Evolutionary conservation across 2,329 filamentous ascomycete genomes (phyloP).

Genomic region (Arthrocladium fulminans): DNA sequence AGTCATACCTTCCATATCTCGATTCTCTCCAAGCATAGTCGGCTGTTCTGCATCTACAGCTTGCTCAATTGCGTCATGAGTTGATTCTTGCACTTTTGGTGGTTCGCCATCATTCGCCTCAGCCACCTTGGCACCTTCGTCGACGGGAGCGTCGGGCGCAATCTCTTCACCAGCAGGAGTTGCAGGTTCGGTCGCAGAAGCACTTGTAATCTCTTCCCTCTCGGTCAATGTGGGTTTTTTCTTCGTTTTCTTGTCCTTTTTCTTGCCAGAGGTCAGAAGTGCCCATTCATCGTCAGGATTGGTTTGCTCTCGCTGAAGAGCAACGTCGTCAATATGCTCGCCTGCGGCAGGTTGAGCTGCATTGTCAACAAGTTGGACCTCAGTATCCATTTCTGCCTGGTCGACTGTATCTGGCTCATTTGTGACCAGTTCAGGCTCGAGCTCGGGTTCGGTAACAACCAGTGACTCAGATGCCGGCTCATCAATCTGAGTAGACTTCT

Average conservation of each 20-base stretch:
- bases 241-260: constrained; percentile 26
- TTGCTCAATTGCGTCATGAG: neutral
- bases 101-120: neutral
- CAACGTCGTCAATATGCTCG: neutral
- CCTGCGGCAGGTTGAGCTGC: neutral
- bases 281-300: constrained; percentile 4
- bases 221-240: constrained; percentile 15
- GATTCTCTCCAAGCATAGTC: neutral
- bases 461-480: neutral
- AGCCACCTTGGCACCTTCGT: neutral
- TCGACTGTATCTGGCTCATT: neutral
- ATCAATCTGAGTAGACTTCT: neutral
- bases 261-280: constrained; percentile 12
- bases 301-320: too few species aligned
- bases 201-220: neutral
- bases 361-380: neutral
- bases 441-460: neutral
- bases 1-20: constrained; percentile 1
- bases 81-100: neutral
- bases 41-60: neutral
- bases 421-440: neutral
- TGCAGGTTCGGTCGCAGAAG: neutral
- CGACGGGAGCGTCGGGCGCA: neutral
- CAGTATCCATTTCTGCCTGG: neutral
- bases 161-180: neutral